phyloP scores from a whole-genome alignment of 768 basidiomycete genomes.

The Termitomyces sp. region DNA sequence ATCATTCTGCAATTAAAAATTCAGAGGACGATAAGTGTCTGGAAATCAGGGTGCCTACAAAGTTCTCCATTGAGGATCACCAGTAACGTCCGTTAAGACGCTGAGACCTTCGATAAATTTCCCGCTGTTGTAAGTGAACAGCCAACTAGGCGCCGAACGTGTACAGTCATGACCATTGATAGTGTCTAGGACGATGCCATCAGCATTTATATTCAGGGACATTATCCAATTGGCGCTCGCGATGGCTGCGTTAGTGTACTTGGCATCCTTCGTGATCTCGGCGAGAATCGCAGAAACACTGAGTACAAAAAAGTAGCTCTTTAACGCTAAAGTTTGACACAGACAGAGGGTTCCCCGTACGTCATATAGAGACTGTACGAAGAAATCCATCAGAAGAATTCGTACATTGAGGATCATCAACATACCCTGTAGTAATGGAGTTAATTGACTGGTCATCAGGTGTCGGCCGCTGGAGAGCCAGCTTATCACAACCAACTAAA shows the following conservation, averaged over 20 bases:
- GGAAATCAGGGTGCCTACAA: slow-evolving; percentile 24
- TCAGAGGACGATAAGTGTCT: background rate
- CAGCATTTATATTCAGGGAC: slow-evolving; percentile 33
- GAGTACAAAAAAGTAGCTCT: background rate
- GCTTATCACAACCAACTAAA: background rate
- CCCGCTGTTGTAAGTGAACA: slow-evolving; percentile 52
- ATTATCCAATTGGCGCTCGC: slow-evolving; percentile 43
- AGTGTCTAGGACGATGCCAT: slow-evolving; percentile 40
- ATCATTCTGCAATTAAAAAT: slow-evolving; percentile 22
- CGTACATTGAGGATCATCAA: too few relatives aligned
- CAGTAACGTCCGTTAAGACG: slow-evolving; percentile 36
- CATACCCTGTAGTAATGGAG: slow-evolving; percentile 45
- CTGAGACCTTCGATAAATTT: slow-evolving; percentile 49
- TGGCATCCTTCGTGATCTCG: slow-evolving; percentile 35
- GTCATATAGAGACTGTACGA: slow-evolving; percentile 10
- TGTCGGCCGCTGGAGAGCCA: slow-evolving; percentile 31
- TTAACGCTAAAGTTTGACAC: background rate
- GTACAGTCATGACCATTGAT: slow-evolving; percentile 41
- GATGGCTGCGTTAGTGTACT: slow-evolving; percentile 41
- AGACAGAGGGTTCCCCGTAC: background rate
- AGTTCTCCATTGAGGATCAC: slow-evolving; percentile 32
- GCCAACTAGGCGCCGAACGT: slow-evolving; percentile 35
- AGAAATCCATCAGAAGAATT: background rate
- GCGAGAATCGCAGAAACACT: slow-evolving; percentile 47
- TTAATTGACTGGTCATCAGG: slow-evolving; percentile 36